phyloP scores from a whole-genome alignment of 202 grass and related monocot genomes.

The Brachypodium distachyon region DNA sequence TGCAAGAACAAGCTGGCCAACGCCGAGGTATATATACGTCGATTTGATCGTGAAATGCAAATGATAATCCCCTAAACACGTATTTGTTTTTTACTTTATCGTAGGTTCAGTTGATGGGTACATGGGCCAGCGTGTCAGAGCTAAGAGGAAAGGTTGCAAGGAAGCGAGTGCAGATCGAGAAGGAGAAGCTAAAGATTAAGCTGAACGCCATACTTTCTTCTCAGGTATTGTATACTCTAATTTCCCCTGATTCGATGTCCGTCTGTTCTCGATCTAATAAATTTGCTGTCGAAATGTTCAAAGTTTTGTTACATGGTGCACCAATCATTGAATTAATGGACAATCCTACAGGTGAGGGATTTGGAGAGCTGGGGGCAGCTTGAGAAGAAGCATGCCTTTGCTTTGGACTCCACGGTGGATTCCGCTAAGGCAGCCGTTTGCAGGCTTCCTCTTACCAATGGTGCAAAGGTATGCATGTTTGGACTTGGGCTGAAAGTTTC shows the following conservation, averaged over 20 bases:
- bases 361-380: constrained; percentile 36
- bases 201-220: constrained; percentile 18
- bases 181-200: constrained; percentile 36
- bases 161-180: constrained; percentile 40
- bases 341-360: constrained; percentile 28
- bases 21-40: not conserved
- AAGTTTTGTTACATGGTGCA: not conserved
- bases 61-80: too few relatives aligned
- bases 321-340: not conserved
- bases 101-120: not conserved
- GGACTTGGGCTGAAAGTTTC: not conserved
- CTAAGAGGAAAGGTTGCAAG: constrained; percentile 22
- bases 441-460: constrained; percentile 34
- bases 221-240: not conserved
- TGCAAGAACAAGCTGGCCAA: not conserved
- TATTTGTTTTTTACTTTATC: not conserved
- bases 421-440: constrained; percentile 33
- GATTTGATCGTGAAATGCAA: not conserved
- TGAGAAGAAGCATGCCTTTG: constrained; percentile 19
- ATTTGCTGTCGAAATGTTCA: not conserved
- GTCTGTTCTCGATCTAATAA: not conserved
- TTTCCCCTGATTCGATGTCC: not conserved
- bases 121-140: constrained; percentile 35
- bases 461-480: constrained; percentile 26
- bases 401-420: constrained; percentile 17